phyloP scores from a whole-genome alignment of 2,329 filamentous ascomycete genomes.

The Hypomyces rosellus region DNA sequence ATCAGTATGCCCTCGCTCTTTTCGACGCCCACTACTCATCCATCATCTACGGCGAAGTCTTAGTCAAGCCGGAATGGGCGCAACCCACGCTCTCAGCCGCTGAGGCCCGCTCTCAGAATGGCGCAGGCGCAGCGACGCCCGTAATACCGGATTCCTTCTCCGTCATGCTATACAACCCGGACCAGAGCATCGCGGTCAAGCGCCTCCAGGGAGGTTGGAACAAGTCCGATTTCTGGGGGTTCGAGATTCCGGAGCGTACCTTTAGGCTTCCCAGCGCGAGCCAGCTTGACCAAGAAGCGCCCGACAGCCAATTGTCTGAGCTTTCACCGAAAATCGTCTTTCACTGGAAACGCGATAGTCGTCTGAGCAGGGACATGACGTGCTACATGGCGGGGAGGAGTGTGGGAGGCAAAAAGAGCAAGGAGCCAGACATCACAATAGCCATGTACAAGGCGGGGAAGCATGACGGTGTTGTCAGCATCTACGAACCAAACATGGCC shows the following conservation, averaged over 20 bases:
- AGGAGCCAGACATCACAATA: constrained; percentile 93
- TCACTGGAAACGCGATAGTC: constrained; percentile 83
- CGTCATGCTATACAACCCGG: constrained; percentile 91
- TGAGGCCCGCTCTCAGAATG: constrained; percentile 65
- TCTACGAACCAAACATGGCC: constrained; percentile 90
- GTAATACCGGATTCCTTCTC: constrained; percentile 71
- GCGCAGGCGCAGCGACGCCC: constrained; percentile 52
- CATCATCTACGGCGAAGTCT: constrained; percentile 80
- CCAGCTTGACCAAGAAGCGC: constrained; percentile 65
- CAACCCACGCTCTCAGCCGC: constrained; percentile 76
- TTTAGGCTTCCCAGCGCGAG: constrained; percentile 78
- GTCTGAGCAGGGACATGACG: constrained; percentile 78
- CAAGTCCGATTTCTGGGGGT: constrained; percentile 76
- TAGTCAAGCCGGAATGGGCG: constrained; percentile 78
- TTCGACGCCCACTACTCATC: constrained; percentile 76
- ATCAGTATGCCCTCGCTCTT: constrained; percentile 80
- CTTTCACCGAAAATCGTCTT: constrained; percentile 72
- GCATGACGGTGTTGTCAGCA: constrained; percentile 60
- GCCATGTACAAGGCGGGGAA: constrained; percentile 72
- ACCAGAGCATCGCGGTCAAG: constrained; percentile 69
- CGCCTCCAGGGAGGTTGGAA: constrained; percentile 73
- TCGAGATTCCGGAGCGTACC: constrained; percentile 80
- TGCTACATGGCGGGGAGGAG: constrained; percentile 80
- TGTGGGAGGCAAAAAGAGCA: constrained; percentile 69
- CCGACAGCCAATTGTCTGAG: constrained; percentile 34